Evolutionary conservation across 768 basidiomycete genomes (phyloP).

Genomic region (Pisolithus microcarpus): DNA sequence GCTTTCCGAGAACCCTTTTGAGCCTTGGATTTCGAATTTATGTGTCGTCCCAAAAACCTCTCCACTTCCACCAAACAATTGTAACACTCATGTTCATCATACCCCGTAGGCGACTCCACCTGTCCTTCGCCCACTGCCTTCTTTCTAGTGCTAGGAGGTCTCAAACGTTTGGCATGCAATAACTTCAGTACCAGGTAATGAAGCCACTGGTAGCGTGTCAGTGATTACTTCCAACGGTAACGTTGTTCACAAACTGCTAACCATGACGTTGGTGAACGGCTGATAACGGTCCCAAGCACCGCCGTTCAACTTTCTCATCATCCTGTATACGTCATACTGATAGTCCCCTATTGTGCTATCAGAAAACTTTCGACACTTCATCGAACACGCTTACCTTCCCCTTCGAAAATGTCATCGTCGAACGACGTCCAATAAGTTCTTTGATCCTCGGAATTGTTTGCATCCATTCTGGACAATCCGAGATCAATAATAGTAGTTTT

Average conservation of each 20-base stretch:
- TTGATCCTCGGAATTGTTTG: constrained; percentile 39
- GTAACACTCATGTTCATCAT: constrained; percentile 63
- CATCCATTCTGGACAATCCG: constrained; percentile 82
- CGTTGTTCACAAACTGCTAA: constrained; percentile 28
- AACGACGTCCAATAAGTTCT: constrained; percentile 69
- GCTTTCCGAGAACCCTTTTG: constrained; percentile 32
- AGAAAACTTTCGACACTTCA: neutral
- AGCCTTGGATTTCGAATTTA: constrained; percentile 32
- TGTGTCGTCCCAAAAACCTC: constrained; percentile 41
- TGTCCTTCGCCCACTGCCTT: constrained; percentile 16
- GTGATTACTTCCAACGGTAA: neutral
- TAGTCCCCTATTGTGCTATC: constrained; percentile 57
- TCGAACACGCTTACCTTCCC: constrained; percentile 52
- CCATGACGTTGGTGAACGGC: constrained; percentile 88
- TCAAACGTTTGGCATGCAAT: constrained; percentile 60
- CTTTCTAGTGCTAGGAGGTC: constrained; percentile 41
- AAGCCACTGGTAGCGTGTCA: constrained; percentile 61
- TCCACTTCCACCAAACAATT: constrained; percentile 64
- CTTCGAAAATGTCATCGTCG: constrained; percentile 87
- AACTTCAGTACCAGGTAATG: constrained; percentile 78
- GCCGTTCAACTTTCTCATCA: constrained; percentile 63
- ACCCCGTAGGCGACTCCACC: constrained; percentile 28
- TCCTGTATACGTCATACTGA: constrained; percentile 91
- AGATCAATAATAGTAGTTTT: constrained; percentile 88
- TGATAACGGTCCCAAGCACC: constrained; percentile 69